Evolutionary conservation across 2,329 filamentous ascomycete species (phyloP).

Genomic region (Aspergillus sojae): DNA sequence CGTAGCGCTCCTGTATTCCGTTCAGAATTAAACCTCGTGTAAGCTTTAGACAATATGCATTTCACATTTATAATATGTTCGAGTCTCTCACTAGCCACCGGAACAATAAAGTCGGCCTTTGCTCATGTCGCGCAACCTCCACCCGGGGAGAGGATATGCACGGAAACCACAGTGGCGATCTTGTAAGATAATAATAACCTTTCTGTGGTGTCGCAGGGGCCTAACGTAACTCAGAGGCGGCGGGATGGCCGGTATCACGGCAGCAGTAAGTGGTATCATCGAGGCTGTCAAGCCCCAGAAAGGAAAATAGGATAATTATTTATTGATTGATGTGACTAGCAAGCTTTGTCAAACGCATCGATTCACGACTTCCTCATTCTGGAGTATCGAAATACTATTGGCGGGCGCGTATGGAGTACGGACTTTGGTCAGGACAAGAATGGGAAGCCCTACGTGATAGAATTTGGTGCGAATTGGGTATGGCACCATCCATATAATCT

Average conservation of each 20-base stretch:
- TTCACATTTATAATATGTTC: not conserved
- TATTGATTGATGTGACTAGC: conserved; percentile 36
- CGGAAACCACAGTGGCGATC: conserved; percentile 37
- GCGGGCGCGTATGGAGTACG: conserved; percentile 62
- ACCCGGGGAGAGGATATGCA: conserved; percentile 24
- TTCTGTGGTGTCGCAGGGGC: not conserved
- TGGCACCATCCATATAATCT: not conserved
- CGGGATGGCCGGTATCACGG: conserved; percentile 65
- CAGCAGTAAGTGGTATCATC: conserved; percentile 49
- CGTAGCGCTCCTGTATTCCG: not conserved
- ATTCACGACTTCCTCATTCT: conserved; percentile 67
- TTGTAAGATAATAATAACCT: conserved; percentile 25
- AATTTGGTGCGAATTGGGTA: conserved; percentile 70
- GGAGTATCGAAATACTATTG: conserved; percentile 64
- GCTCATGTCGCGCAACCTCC: conserved; percentile 25
- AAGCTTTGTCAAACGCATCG: conserved; percentile 63
- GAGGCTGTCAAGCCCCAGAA: not conserved
- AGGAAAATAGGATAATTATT: not conserved
- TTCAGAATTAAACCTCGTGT: not conserved
- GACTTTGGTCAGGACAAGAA: conserved; percentile 57
- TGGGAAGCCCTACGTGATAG: conserved; percentile 60
- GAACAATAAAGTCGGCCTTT: not conserved
- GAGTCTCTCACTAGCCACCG: not conserved
- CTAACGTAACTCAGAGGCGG: conserved; percentile 47
- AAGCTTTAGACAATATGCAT: conserved; percentile 1